phyloP scores from a whole-genome alignment of 2,329 filamentous ascomycete genomes.

The Trichoderma aggressivum region DNA sequence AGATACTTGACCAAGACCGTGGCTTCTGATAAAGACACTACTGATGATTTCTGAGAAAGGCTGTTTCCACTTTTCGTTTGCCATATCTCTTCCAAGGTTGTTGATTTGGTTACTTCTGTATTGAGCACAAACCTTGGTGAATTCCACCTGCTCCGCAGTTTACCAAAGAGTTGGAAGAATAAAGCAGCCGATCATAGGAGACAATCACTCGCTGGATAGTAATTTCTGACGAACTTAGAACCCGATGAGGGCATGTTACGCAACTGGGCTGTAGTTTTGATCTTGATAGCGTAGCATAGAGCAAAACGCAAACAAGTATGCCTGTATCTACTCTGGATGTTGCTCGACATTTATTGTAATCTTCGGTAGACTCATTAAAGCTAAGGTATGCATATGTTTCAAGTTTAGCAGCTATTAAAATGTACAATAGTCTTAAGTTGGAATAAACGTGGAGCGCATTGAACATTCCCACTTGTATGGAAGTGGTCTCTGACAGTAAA shows the following conservation, averaged over 20 bases:
- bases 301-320: background rate
- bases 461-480: background rate
- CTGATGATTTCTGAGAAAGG: background rate
- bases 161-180: background rate
- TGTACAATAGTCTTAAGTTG: background rate
- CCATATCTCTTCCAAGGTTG: background rate
- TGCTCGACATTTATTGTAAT: background rate
- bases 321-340: background rate
- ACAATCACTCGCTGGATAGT: background rate
- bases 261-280: background rate
- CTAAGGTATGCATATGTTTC: no score
- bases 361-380: background rate
- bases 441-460: background rate
- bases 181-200: background rate
- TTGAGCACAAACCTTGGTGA: background rate
- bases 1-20: background rate
- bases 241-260: accelerated
- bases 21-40: background rate
- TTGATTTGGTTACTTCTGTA: background rate
- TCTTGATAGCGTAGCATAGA: background rate
- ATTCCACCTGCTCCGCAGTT: background rate
- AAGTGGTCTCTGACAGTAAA: background rate
- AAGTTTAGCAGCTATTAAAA: background rate
- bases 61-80: background rate
- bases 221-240: background rate